Percentiles rank a stretch among this genome's conserved stretches.
Evolutionary conservation across 192 early-diverging fungal species (phyloP).

Genomic region (Umbelopsis sp.): DNA sequence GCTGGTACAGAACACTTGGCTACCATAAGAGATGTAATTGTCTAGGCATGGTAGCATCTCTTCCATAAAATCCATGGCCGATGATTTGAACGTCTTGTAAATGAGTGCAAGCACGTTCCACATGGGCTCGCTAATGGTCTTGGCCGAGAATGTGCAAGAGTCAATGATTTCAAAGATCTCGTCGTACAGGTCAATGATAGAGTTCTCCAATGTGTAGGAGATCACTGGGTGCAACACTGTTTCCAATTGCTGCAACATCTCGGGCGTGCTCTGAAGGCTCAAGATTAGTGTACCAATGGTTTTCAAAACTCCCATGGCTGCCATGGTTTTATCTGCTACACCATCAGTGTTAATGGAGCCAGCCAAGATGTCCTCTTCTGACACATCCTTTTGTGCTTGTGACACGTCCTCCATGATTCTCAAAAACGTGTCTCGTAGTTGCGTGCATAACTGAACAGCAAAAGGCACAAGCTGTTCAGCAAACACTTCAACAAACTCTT

Average conservation of each 20-base stretch:
- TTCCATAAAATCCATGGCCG: conserved; percentile 83
- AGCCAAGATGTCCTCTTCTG: conserved; percentile 47
- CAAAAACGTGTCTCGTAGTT: conserved; percentile 86
- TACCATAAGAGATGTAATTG: conserved; percentile 89
- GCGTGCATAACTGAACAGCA: conserved; percentile 83
- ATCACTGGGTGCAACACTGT: conserved; percentile 74
- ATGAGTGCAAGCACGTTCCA: conserved; percentile 84
- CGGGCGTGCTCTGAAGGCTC: conserved; percentile 80
- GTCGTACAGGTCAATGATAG: conserved; percentile 77
- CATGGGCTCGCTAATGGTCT: conserved; percentile 77
- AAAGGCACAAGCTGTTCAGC: conserved; percentile 89
- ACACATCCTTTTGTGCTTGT: conserved; percentile 39
- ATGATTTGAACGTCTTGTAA: conserved; percentile 75
- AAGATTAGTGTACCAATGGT: conserved; percentile 87
- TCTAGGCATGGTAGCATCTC: conserved; percentile 88
- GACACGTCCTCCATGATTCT: conserved; percentile 78
- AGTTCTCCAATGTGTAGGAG: conserved; percentile 76
- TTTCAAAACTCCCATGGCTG: conserved; percentile 87
- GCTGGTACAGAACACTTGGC: conserved; percentile 70
- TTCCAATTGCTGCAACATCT: conserved; percentile 84
- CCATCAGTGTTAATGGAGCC: conserved; percentile 56
- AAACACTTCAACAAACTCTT: conserved; percentile 91
- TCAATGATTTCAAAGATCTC: conserved; percentile 91
- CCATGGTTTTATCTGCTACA: conserved; percentile 82
- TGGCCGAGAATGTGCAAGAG: conserved; percentile 81